A percentile compares a stretch with the other conserved stretches of the same genome.
Conservation (phyloP, 495 filamentous ascomycete species). For the Lasiosphaeris hirsuta region DNA sequence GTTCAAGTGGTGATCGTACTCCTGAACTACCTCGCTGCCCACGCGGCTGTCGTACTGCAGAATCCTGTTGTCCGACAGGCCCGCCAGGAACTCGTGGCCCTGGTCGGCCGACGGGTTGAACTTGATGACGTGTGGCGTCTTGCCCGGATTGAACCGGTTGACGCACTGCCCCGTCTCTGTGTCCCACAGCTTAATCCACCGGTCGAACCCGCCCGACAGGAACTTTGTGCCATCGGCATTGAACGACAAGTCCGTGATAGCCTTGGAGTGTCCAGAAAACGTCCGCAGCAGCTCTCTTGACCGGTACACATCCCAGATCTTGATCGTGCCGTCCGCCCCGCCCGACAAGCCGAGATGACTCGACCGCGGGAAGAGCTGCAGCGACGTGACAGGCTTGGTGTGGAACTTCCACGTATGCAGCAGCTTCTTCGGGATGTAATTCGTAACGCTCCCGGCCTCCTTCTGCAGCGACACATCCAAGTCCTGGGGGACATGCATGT, state of each 20-base stretch:
- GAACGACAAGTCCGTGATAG: slow-evolving; percentile 87
- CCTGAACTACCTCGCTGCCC: slow-evolving; percentile 76
- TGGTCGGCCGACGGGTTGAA: slow-evolving; percentile 81
- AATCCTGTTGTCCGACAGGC: slow-evolving; percentile 98
- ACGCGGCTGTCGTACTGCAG: slow-evolving; percentile 92
- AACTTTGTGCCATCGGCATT: slow-evolving; percentile 77
- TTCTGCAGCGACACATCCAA: slow-evolving; percentile 84
- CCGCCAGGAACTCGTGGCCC: slow-evolving; percentile 86
- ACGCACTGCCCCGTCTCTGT: slow-evolving; percentile 89
- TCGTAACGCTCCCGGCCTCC: slow-evolving; percentile 72
- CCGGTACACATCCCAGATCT: slow-evolving; percentile 94
- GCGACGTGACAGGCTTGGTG: slow-evolving; percentile 75
- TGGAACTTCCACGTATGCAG: slow-evolving; percentile 87
- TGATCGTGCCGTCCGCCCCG: slow-evolving; percentile 81
- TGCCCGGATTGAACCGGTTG: slow-evolving; percentile 82
- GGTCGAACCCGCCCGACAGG: slow-evolving; percentile 88
- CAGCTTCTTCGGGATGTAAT: slow-evolving; percentile 90
- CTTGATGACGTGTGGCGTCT: slow-evolving; percentile 89
- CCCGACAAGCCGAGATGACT: slow-evolving; percentile 87
- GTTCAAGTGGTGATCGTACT: slow-evolving; percentile 96
- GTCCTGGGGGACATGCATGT: slow-evolving; percentile 96
- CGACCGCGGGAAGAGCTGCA: slow-evolving; percentile 82
- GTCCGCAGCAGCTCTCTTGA: slow-evolving; percentile 81
- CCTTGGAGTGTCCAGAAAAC: slow-evolving; percentile 86
- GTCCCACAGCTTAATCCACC: slow-evolving; percentile 96